These are phyloP conservation scores for Madurella mycetomatis DNA, from an alignment of 2,329 filamentous ascomycete genomes.

Conservation along the genomic window DNA sequence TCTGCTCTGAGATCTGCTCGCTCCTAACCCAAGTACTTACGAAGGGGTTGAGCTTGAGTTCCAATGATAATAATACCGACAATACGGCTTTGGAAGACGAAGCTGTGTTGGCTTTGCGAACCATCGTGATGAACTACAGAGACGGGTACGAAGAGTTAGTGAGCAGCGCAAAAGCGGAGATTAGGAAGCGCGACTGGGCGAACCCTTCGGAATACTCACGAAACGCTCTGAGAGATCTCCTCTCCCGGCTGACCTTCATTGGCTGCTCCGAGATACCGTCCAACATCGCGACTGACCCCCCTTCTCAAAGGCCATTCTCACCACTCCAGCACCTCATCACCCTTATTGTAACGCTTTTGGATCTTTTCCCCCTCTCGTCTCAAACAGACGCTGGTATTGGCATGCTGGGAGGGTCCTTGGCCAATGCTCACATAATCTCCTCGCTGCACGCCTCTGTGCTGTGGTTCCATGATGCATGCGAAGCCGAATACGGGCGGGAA, in stretches of 20 bases:
- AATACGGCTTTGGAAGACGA: constrained; percentile 34
- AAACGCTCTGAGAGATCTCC: constrained; percentile 32
- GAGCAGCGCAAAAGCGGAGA: constrained; percentile 21
- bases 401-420: constrained; percentile 20
- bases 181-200: constrained; percentile 26
- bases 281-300: constrained; percentile 19
- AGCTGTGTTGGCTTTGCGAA: constrained; percentile 38
- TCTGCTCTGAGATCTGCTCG: constrained; percentile 37
- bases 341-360: constrained; percentile 33
- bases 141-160: constrained; percentile 35
- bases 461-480: constrained; percentile 38
- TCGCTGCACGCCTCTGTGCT: constrained; percentile 32
- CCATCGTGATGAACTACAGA: constrained; percentile 35
- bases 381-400: constrained; percentile 15
- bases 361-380: constrained; percentile 20
- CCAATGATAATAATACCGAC: constrained; percentile 22
- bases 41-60: constrained; percentile 26
- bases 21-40: constrained; percentile 21
- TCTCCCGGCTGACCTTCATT: constrained; percentile 45
- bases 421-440: constrained; percentile 37
- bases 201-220: constrained; percentile 22
- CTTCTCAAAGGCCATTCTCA: constrained; percentile 10
- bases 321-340: constrained; percentile 36
- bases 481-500: constrained; percentile 17
- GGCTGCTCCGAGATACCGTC: constrained; percentile 44